A percentile compares a stretch with the other conserved stretches of the same genome.
Conservation (phyloP, 495 filamentous ascomycete species). For the Hypoxylon cercidicola region DNA sequence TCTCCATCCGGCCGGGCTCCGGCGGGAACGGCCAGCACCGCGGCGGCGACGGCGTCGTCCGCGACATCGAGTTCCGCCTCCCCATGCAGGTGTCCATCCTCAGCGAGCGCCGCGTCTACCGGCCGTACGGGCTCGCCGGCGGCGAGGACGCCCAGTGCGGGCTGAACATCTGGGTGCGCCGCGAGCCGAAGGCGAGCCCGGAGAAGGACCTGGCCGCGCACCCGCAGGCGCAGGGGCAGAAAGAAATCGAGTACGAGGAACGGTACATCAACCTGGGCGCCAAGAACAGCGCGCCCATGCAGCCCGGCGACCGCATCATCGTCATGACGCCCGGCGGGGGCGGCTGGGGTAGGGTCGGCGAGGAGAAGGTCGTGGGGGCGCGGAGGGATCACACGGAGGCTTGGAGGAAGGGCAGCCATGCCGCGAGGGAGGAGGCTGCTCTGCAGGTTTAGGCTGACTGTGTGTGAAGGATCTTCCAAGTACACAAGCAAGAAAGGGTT, state of each 20-base stretch:
- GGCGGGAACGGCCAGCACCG: constrained; percentile 79
- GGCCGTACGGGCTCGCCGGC: constrained; percentile 90
- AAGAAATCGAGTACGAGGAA: constrained; percentile 65
- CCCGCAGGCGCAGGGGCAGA: constrained; percentile 43
- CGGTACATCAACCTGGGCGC: constrained; percentile 84
- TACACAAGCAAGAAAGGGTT: too few species aligned
- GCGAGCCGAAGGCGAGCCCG: constrained; percentile 62
- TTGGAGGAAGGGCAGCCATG: constrained; percentile 71
- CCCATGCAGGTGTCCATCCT: constrained; percentile 90
- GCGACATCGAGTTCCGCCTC: constrained; percentile 94
- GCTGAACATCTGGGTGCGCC: constrained; percentile 86
- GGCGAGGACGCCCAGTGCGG: constrained; percentile 83
- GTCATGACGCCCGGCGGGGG: constrained; percentile 75
- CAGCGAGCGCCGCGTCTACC: constrained; percentile 85
- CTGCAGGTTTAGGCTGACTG: constrained; percentile 60
- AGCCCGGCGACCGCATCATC: constrained; percentile 87
- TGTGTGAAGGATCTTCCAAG: too few species aligned
- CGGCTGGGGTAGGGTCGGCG: constrained; percentile 73
- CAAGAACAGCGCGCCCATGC: constrained; percentile 93
- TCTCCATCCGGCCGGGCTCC: constrained; percentile 74
- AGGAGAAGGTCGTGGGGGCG: constrained; percentile 56
- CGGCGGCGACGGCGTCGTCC: constrained; percentile 89
- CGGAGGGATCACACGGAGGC: constrained; percentile 64
- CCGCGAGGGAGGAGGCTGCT: constrained; percentile 62
- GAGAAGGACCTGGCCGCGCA: constrained; percentile 53